A percentile compares a stretch with the other conserved stretches of the same genome.
phyloP scores from a whole-genome alignment of 148 eudicot species.

The Diospyros lotus region DNA sequence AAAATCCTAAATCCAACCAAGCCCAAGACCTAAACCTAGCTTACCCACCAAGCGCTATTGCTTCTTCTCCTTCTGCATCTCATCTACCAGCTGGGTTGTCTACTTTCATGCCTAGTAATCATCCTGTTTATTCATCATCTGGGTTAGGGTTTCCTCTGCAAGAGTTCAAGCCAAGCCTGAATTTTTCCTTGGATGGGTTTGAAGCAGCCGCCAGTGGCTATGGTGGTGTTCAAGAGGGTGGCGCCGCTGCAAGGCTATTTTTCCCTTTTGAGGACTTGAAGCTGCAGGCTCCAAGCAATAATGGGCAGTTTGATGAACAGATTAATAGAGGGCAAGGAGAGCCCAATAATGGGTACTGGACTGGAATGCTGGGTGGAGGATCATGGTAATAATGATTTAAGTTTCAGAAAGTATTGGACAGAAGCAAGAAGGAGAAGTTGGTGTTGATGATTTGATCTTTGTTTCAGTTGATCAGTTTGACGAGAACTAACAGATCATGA shows the following conservation, averaged over 20 bases:
- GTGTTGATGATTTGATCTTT: background rate
- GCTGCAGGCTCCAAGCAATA: constrained; percentile 14
- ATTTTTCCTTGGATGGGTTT: constrained; percentile 34
- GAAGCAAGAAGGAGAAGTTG: background rate
- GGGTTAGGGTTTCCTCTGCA: constrained; percentile 10
- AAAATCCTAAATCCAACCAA: constrained; percentile 28
- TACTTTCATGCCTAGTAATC: constrained; percentile 17
- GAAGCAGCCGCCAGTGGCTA: background rate
- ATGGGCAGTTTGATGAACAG: constrained; percentile 17
- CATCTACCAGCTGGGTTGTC: constrained; percentile 20
- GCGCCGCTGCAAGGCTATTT: constrained; percentile 21
- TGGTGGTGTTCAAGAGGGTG: background rate
- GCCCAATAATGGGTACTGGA: constrained; percentile 39
- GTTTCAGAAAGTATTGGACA: background rate
- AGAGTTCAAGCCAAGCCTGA: constrained; percentile 31
- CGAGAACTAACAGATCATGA: too few relatives aligned
- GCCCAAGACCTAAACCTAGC: constrained; percentile 49
- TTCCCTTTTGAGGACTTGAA: constrained; percentile 47
- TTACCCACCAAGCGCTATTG: constrained; percentile 25
- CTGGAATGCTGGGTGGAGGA: constrained; percentile 43
- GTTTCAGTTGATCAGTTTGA: too few relatives aligned
- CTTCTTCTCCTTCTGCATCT: constrained; percentile 11
- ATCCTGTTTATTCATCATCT: constrained; percentile 6
- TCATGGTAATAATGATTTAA: constrained; percentile 27
- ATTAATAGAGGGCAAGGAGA: constrained; percentile 23